Percentiles rank a stretch among this genome's conserved stretches.
Conservation (phyloP, 2,329 filamentous ascomycete genomes). For the Fusarium scirpi region DNA sequence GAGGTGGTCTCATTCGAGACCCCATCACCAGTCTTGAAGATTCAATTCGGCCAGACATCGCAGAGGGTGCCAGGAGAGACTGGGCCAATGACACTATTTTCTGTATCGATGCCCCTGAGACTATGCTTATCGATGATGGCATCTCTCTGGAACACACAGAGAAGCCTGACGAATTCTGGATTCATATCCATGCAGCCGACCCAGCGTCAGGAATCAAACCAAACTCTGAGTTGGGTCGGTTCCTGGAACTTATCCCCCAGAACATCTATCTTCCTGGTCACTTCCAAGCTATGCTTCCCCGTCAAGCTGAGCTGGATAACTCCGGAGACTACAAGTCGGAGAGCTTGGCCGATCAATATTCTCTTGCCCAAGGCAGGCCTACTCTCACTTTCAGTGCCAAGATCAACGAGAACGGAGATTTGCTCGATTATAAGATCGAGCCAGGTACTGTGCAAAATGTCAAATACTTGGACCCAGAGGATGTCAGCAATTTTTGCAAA, state of each 20-base stretch:
- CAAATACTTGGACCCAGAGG: constrained; percentile 66
- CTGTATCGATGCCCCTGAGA: constrained; percentile 76
- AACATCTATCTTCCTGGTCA: constrained; percentile 72
- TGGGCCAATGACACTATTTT: constrained; percentile 72
- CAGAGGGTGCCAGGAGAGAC: constrained; percentile 65
- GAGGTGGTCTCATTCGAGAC: constrained; percentile 56
- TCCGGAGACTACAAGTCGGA: constrained; percentile 50
- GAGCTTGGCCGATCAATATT: constrained; percentile 64
- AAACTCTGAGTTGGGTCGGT: constrained; percentile 67
- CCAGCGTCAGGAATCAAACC: constrained; percentile 76
- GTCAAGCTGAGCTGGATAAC: constrained; percentile 48
- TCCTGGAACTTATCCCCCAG: constrained; percentile 70
- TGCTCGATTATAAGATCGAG: constrained; percentile 67
- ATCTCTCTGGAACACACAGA: constrained; percentile 75
- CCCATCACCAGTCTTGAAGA: constrained; percentile 49
- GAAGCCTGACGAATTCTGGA: constrained; percentile 71
- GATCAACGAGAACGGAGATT: constrained; percentile 63
- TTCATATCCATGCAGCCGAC: constrained; percentile 83
- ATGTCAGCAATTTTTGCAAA: constrained; percentile 60
- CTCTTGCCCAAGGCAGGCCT: constrained; percentile 63
- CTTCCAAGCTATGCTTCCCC: constrained; percentile 68
- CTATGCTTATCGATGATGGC: constrained; percentile 82
- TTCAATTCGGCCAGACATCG: constrained; percentile 57
- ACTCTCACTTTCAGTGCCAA: constrained; percentile 73
- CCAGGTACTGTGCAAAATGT: constrained; percentile 66